Conservation (phyloP, 129 eudicot species). For the Saussurea involucrata region DNA sequence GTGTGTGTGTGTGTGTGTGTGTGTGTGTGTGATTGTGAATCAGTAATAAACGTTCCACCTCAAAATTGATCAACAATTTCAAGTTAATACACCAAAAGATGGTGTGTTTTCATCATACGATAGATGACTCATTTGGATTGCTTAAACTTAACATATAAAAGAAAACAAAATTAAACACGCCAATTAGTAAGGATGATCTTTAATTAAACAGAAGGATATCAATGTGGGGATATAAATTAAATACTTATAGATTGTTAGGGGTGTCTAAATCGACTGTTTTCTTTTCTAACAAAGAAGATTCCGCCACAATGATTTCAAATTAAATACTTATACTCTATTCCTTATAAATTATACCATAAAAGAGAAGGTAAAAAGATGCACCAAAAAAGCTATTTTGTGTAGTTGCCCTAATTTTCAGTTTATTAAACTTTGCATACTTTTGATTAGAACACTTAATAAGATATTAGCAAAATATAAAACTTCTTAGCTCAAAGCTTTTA, state of each 20-base stretch:
- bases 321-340: background rate
- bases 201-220: too few species aligned
- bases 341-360: background rate
- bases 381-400: constrained; percentile 8
- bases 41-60: constrained; percentile 13
- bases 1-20: too few species aligned
- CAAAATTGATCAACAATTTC: background rate
- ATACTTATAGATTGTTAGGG: background rate
- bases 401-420: constrained; percentile 1
- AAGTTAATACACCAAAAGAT: constrained; percentile 10
- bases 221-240: too few species aligned
- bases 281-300: constrained; percentile 7
- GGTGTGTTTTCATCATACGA: constrained; percentile 2
- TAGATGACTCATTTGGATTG: background rate
- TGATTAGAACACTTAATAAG: background rate
- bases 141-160: background rate
- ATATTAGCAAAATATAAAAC: constrained; percentile 8
- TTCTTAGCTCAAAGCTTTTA: background rate
- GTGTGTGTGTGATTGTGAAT: constrained; percentile 2
- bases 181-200: background rate
- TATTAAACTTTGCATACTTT: background rate
- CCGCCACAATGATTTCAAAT: background rate
- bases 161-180: background rate
- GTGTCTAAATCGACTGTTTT: background rate
- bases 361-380: constrained; percentile 17